These are phyloP conservation scores for Collybiopsis luxurians DNA, from an alignment of 768 basidiomycete species.

Conservation along the genomic window DNA sequence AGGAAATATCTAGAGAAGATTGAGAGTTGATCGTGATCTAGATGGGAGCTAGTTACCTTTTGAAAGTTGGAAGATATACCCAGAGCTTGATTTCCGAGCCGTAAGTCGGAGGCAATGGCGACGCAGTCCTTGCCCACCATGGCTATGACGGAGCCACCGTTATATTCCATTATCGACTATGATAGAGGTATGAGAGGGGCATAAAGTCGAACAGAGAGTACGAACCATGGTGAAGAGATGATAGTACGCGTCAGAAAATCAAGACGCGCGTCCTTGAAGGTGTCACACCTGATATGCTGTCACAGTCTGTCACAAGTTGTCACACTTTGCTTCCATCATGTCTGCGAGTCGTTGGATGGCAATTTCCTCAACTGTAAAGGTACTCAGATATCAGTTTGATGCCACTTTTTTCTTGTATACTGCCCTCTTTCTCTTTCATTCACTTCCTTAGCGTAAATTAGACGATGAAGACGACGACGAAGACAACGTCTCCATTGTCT, in stretches of 20 bases:
- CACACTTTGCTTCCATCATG: conserved; percentile 35
- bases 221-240: conserved; percentile 22
- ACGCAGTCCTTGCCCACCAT: conserved; percentile 99
- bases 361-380: conserved; percentile 55
- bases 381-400: conserved; percentile 58
- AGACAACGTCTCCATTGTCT: conserved; percentile 70
- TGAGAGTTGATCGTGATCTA: conserved; percentile 9
- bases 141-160: conserved; percentile 98
- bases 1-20: conserved; percentile 74
- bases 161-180: conserved; percentile 88
- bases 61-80: conserved; percentile 91
- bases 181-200: conserved; percentile 12
- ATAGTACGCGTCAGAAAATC: conserved; percentile 5
- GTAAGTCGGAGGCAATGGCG: conserved; percentile 93
- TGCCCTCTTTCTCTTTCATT: conserved; percentile 48
- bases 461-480: conserved; percentile 50
- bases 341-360: conserved; percentile 72
- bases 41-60: conserved; percentile 56
- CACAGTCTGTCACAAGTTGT: neutral
- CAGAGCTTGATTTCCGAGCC: conserved; percentile 84
- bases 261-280: conserved; percentile 5
- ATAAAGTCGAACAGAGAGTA: neutral
- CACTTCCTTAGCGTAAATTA: conserved; percentile 52
- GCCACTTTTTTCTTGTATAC: conserved; percentile 45
- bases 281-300: neutral